Evolutionary conservation across 371 early-diverging fungal species (phyloP), one percentile per base, ranked within the genome.

Genomic region (Mortierella polycephala): DNA sequence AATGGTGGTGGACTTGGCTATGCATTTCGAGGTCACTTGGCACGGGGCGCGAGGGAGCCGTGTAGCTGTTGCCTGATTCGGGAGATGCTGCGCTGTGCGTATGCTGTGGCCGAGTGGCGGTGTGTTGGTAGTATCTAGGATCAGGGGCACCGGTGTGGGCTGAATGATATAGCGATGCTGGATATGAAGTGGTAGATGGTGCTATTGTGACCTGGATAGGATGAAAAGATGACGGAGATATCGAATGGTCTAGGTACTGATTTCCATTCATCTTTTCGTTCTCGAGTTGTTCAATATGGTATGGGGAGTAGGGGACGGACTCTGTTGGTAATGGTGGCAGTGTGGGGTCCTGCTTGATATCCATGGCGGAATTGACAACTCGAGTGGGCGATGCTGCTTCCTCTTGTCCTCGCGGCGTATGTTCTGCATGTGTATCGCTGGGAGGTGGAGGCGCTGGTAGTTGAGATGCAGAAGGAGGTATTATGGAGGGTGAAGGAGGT

Each of bases 11-110:
- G 30, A 20, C 39, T 21, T 57, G 55, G 23, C 23, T 39, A 18
- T 60, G 61, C 50, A 50, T 61, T 44, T 73, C 73, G 12, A 67
- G 42, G 21, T 73, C 63, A 16, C 54, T 49, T 47, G 68, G 68
- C 20, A 55, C 55, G 4, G 68, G 68, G 47, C 56, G 60, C 12
- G 64, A 52, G 52, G 54, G 57, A 37, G 55, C 37, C 0, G 61
- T 10, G 23, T 40, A 16, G 46, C 21, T 20, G 51, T 21, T 51
- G 50, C 59, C 40, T 16, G 59, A 37, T 30, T 41, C 30, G 4
- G 30, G 4, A 30, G 30, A 30, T 30, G 30, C 30, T 50, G 46
- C 14, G 20, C 16, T 21, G 45, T 9, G 42, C 42, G 12, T 12
- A 12, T 40, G 18, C 12, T 21, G 59, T 41, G 50, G n/a, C 37